Evolutionary conservation across 192 early-diverging fungal genomes (phyloP).

Genomic region (Coemansia sp.): DNA sequence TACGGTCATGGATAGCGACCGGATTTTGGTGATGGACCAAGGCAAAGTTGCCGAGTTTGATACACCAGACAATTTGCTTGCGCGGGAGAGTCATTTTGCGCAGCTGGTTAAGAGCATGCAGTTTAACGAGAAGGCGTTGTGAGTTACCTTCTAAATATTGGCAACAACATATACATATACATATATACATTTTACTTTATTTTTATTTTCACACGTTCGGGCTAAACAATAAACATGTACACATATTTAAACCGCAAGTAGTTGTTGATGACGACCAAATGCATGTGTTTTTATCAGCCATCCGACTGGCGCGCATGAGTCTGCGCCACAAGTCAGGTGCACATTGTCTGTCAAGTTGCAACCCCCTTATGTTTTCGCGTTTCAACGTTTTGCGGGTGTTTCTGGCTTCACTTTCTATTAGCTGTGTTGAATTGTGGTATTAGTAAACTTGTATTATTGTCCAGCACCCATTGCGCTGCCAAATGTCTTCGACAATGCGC

Average conservation of each 20-base stretch:
- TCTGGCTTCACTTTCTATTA: neutral
- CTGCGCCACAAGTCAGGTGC: neutral
- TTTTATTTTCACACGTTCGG: neutral
- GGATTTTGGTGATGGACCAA: neutral
- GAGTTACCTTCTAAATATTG: neutral
- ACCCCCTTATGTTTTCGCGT: neutral
- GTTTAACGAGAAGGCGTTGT: neutral
- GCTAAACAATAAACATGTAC: neutral
- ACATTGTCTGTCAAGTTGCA: neutral
- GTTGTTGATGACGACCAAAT: neutral
- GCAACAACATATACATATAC: too few species aligned
- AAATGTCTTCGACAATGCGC: neutral
- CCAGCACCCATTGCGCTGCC: too few species aligned
- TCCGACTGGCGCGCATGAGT: too few species aligned
- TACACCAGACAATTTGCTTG: neutral
- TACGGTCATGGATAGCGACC: constrained; percentile 1
- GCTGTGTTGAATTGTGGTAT: neutral
- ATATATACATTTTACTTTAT: neutral
- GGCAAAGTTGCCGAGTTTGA: constrained; percentile 2
- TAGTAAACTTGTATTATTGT: neutral
- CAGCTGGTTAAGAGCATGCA: constrained; percentile 12
- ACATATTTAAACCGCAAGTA: too few species aligned
- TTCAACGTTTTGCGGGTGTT: neutral
- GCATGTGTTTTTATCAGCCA: neutral
- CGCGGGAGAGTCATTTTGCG: neutral